A percentile compares a stretch with the other conserved stretches of the same genome.
Conservation (phyloP, 2,329 filamentous ascomycete species). For the Paraphaeosphaeria sporulosa region DNA sequence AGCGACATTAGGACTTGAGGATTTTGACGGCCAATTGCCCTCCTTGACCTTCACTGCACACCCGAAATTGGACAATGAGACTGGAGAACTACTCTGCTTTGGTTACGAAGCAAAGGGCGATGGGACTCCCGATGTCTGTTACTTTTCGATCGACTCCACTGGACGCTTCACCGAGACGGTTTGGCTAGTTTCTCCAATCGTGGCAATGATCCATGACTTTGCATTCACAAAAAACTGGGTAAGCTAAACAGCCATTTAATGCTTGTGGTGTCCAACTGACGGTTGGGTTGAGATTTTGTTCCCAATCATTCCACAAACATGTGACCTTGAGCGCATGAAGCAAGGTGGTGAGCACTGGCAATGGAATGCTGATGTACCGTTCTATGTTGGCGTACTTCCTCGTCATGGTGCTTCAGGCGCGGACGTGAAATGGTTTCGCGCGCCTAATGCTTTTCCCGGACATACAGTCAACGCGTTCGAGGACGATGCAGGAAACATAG, state of each 20-base stretch:
- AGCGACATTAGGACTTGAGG: conserved; percentile 21
- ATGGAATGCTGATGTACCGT: conserved; percentile 44
- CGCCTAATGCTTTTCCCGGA: conserved; percentile 46
- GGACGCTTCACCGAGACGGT: conserved; percentile 42
- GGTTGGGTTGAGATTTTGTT: conserved; percentile 42
- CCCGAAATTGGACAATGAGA: conserved; percentile 26
- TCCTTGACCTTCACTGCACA: conserved; percentile 31
- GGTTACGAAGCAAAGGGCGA: conserved; percentile 51
- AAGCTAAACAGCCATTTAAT: not conserved
- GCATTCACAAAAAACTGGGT: conserved; percentile 51
- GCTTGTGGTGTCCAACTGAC: too few species aligned
- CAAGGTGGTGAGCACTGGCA: conserved; percentile 52
- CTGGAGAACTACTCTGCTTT: conserved; percentile 23
- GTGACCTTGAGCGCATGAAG: conserved; percentile 49
- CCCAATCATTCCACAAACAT: conserved; percentile 43
- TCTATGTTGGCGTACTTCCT: conserved; percentile 38
- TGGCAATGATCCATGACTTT: conserved; percentile 54
- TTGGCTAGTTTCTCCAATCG: conserved; percentile 48
- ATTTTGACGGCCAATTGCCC: conserved; percentile 22
- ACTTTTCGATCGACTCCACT: conserved; percentile 39
- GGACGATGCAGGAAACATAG: conserved; percentile 29
- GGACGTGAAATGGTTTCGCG: conserved; percentile 46
- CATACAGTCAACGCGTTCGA: conserved; percentile 48
- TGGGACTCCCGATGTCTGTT: conserved; percentile 50
- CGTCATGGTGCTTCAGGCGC: conserved; percentile 19